A percentile compares a stretch with the other conserved stretches of the same genome.
Conservation (phyloP, 2,329 filamentous ascomycete genomes). For the Xylaria arbuscula region DNA sequence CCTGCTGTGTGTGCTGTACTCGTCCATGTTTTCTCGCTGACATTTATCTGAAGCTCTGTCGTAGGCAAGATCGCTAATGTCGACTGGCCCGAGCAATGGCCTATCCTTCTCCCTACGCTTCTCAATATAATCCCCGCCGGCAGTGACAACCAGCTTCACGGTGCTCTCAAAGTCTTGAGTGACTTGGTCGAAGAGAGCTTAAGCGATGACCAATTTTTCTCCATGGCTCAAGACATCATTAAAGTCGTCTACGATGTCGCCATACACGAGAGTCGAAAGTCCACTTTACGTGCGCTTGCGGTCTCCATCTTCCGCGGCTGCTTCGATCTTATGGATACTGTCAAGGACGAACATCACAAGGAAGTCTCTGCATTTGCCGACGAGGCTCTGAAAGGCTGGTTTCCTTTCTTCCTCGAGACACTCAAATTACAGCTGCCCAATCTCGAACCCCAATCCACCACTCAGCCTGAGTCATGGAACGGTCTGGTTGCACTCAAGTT, state of each 20-base stretch:
- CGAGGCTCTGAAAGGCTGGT: slow-evolving; percentile 84
- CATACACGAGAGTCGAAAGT: slow-evolving; percentile 77
- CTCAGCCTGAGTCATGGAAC: slow-evolving; percentile 76
- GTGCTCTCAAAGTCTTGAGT: slow-evolving; percentile 85
- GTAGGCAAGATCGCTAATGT: slow-evolving; percentile 94
- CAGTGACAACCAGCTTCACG: slow-evolving; percentile 84
- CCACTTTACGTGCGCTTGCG: slow-evolving; percentile 82
- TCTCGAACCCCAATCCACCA: slow-evolving; percentile 64
- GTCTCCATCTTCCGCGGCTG: slow-evolving; percentile 91
- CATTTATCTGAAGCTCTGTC: slow-evolving; percentile 59
- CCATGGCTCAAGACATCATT: slow-evolving; percentile 85
- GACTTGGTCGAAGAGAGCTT: slow-evolving; percentile 94
- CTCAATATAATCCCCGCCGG: slow-evolving; percentile 81
- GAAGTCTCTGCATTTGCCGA: slow-evolving; percentile 92
- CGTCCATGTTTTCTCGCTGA: slow-evolving; percentile 22
- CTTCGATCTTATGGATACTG: slow-evolving; percentile 96
- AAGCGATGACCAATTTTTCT: slow-evolving; percentile 95
- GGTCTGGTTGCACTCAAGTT: slow-evolving; percentile 88
- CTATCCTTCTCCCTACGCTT: slow-evolving; percentile 83
- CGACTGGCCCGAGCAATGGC: slow-evolving; percentile 96
- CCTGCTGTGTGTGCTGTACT: background rate
- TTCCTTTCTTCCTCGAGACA: slow-evolving; percentile 85
- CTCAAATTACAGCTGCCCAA: slow-evolving; percentile 82
- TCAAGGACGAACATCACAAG: slow-evolving; percentile 89
- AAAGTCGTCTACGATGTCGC: slow-evolving; percentile 86